Evolutionary conservation across 306 rosid species (phyloP), one percentile per base, ranked within the genome.

Genomic region (Rubus parviflorus): DNA sequence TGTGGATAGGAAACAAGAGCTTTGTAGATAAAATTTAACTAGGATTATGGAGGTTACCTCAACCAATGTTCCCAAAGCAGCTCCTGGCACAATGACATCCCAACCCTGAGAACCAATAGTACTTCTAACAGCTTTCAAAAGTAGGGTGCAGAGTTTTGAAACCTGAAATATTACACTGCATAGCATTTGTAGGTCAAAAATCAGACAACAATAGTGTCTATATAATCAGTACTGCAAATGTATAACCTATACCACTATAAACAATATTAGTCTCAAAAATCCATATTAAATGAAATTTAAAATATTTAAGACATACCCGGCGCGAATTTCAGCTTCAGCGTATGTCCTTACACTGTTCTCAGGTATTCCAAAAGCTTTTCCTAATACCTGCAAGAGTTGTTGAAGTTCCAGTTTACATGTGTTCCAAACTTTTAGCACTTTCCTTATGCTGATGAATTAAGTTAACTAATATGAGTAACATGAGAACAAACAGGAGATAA

Each of bases 41-140:
- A 47, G 19, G 51, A 67, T 51, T 78, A 52, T 47, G 61, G 61
- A 79, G 60, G 48, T 64, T 87, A 95, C 99, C 97, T 92, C 88
- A 80, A 92, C 74, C 84, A 95, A 87, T 77, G 92, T 90, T 87
- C 99, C 99, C 15, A 4, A n/a, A 72, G 84, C 90, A 81, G 80
- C 80, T 83, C 97, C 99, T 6, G 97, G 97, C 79, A 95, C 99
- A 79, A 95, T 87, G 81, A 95, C 92, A 87, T 95, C 99, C 99
- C 99, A 95, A 80, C 99, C 99, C 78, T 92, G 86, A 68, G 97
- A 92, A 85, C 91, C 99, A 81, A 95, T 86, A 41, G 85, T 40
- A 69, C 75, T 88, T 91, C 99, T 90, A 72, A 89, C 92, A 56
- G 97, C 91, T 87, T 92, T 95, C 64, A 90, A 82, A 77, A 95